phyloP scores from a whole-genome alignment of 2,329 filamentous ascomycete genomes.

The Cephalotrichum gorgonifer region DNA sequence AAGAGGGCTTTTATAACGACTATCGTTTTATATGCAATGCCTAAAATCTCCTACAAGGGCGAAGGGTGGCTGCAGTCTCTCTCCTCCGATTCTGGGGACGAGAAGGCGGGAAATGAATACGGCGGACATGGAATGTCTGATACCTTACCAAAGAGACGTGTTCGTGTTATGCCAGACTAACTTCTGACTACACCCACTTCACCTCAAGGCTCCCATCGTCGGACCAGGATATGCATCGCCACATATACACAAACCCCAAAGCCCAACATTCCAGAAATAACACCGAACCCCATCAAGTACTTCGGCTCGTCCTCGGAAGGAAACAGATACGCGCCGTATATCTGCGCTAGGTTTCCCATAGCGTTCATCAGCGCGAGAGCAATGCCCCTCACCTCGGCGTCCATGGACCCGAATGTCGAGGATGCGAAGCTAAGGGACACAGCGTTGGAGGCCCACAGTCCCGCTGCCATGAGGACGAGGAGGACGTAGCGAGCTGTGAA shows the following conservation, averaged over 20 bases:
- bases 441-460: background rate
- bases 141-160: too few relatives aligned
- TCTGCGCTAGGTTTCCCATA: constrained; percentile 38
- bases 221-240: background rate
- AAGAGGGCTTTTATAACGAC: too few relatives aligned
- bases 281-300: constrained; percentile 29
- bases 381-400: constrained; percentile 13
- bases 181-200: too few relatives aligned
- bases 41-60: too few relatives aligned
- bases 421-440: background rate
- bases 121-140: too few relatives aligned
- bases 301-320: constrained; percentile 32
- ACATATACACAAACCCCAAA: constrained; percentile 5
- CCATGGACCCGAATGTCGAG: background rate
- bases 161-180: too few relatives aligned
- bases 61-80: too few relatives aligned
- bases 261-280: constrained; percentile 15
- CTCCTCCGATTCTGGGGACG: too few relatives aligned
- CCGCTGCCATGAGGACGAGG: background rate
- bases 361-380: constrained; percentile 39
- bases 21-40: too few relatives aligned
- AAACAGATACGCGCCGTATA: constrained; percentile 41
- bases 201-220: too few relatives aligned
- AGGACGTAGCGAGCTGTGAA: constrained; percentile 21
- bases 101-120: too few relatives aligned